Base-by-base conservation (phyloP, 2,329 filamentous ascomycete genomes). In the Claviceps fusiformis region DNA sequence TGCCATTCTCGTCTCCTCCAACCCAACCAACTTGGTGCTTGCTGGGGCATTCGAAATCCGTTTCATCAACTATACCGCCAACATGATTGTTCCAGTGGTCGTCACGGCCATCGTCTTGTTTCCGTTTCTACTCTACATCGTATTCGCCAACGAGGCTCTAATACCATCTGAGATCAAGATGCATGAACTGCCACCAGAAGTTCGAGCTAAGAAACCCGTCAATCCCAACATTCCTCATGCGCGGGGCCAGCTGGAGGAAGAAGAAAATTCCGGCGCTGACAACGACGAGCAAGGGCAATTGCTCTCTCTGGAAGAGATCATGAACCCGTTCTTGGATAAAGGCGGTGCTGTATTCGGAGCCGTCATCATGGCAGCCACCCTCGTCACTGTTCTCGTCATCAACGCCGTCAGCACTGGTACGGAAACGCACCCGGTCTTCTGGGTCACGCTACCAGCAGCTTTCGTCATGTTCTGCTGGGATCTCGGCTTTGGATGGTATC, bases 1-100 rank as follows among this genome's bases (percentile, higher is more conserved):
- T 0, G 85, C 86, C 0, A 86, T 89, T 29, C 72, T 90, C 13
- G 86, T 90, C 10, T 89, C 86, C 0, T 89, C 85, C 0, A 89
- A 89, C 57, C 86, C 86, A 0, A 89, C 86, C 2, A 89, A 89
- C 55, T 75, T 89, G 8, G 85, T 89, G 0, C 75, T 89, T 0
- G 84, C 85, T 0, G 85, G 85, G 4, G 86, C 86, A 2, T 89
- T 89, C 62, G 63, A 78, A 3, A 83, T 89, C 70, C 84, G 78
- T 52, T 89, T 89, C 65, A 80, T 89, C 63, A 74, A 79, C 45
- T 89, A 89, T 63, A 88, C 85, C 0, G 85, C 82, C n/a, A 87
- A 89, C 63, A 86, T 89, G 77, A 83, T 89, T 19, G 82, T 89
- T 0, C 86, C 86, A 0, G 83, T 86, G 1, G 69, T 87, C 27